phyloP scores from a whole-genome alignment of 371 early-diverging fungal species.

The Syncephalastrum contaminatum region DNA sequence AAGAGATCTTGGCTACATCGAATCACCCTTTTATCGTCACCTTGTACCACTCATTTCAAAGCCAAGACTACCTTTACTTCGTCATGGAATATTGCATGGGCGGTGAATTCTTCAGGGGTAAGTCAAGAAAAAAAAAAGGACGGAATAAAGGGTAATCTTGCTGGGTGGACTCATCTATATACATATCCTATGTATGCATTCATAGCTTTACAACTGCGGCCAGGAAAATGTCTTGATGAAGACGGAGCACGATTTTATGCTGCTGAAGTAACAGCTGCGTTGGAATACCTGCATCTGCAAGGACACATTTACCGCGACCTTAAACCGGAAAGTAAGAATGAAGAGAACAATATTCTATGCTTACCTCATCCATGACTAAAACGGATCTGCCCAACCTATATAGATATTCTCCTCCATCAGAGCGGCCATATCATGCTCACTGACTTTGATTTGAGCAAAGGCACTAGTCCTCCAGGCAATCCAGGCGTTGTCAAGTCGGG shows the following conservation, averaged over 20 bases:
- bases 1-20: conserved; percentile 88
- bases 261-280: conserved; percentile 91
- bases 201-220: conserved; percentile 77
- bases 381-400: neutral
- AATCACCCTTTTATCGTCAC: conserved; percentile 98
- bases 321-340: conserved; percentile 94
- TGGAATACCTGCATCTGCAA: conserved; percentile 96
- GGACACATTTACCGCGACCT: conserved; percentile 98
- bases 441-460: conserved; percentile 95
- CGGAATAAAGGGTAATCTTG: neutral
- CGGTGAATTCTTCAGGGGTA: conserved; percentile 96
- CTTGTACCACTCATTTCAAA: conserved; percentile 95
- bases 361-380: neutral
- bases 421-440: conserved; percentile 97
- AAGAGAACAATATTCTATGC: neutral
- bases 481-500: conserved; percentile 75
- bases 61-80: conserved; percentile 91
- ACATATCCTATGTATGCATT: neutral
- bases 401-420: conserved; percentile 90
- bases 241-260: conserved; percentile 96
- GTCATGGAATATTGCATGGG: conserved; percentile 99
- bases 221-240: conserved; percentile 84
- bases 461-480: conserved; percentile 71
- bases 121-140: neutral
- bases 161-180: neutral